Evolutionary conservation across 2,329 filamentous ascomycete species (phyloP), one percentile per base, ranked within the genome.

Genomic region (Ustulina deusta): DNA sequence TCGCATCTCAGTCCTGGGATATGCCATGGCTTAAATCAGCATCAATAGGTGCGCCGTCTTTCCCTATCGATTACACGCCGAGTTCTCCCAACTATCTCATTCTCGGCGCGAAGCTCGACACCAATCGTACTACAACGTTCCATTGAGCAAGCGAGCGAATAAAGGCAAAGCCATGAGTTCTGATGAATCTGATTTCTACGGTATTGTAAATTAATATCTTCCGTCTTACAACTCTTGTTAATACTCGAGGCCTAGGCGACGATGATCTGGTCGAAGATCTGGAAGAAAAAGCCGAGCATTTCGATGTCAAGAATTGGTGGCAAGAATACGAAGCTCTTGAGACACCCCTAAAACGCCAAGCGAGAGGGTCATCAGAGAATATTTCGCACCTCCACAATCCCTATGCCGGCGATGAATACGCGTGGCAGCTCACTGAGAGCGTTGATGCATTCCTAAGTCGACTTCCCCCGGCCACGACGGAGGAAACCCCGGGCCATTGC

Each of bases 401-500:
- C 1, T 89, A 89, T 71, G 83, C 87, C 64, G 87, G 86, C 38
- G 65, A 83, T 0, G 61, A 78, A 3, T 83, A 83, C 69, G 89
- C 86, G 29, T 89, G 90, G 82, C 90, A 91, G 76, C 82, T 90
- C 32, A 81, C 81, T 1, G 92, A 94, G 75, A 86, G 85, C 0
- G 80, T 91, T 1, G 79, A 86, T 7, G 84, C 86, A 0, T 97
- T 97, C 73, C 79, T 96, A 1, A 67, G 80, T 9, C 88, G 93
- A 9, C 82, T 94, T 0, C 90, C 91, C 0, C 92, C 93, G 0
- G 84, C 85, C 3, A 90, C 85, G 1, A 92, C 89, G 0, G 78
- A 82, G 2, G 77, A 80, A 3, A 79, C 78, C 0, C 74, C 74
- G 0, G 72, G 80, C 0, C 83, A 85, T 2, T 85, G 86, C 0